Base-by-base conservation (phyloP, 495 filamentous ascomycete genomes). In the Aspergillus sclerotioniger region DNA sequence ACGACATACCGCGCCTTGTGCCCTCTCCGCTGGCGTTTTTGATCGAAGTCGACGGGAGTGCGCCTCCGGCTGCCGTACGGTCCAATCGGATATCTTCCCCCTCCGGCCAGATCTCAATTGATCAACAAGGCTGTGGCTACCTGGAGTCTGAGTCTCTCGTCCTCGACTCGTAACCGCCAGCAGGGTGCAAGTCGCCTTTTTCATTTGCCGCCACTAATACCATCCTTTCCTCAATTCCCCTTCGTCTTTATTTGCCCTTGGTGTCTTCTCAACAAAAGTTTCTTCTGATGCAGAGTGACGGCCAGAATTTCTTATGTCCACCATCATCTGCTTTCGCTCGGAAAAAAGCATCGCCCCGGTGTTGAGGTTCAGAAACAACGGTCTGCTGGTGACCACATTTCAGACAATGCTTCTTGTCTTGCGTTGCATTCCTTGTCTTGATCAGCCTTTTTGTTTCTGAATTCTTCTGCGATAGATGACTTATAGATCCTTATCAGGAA, bases 261-360 rank as follows among this genome's bases (percentile, higher is more conserved):
- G 33, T 37, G 33, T 9, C 33, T 15, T 37, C 33, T 8, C 37
- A 41, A 41, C 37, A 41, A 41, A 41, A 41, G 37, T 41, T n/a
- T 13, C 6, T n/a, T 37, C 32, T 49, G 41, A 56, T 5, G 44
- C 54, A 56, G 41, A 49, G 45, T 20, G 43, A 56, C 44, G 54
- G 54, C 54, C 54, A 43, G 47, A 56, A 41, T 32, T 32, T 50
- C 13, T 16, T 50, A 16, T 50, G 47, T 50, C 20, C 47, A 32
- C 44, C 17, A 28, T 15, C 12, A 9, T 21, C 47, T 50, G 47
- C 37, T 41, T 50, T 50, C 47, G 7, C 8, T 21, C 21, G n/a
- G 25, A 25, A 50, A 47, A 50, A 31, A 7, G 47, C 47, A 50
- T 50, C 25, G 47, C 47, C 31, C 47, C 13, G 47, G 25, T n/a